phyloP scores from a whole-genome alignment of 1,139 yeast species.

The Eremothecium cymbalariae region DNA sequence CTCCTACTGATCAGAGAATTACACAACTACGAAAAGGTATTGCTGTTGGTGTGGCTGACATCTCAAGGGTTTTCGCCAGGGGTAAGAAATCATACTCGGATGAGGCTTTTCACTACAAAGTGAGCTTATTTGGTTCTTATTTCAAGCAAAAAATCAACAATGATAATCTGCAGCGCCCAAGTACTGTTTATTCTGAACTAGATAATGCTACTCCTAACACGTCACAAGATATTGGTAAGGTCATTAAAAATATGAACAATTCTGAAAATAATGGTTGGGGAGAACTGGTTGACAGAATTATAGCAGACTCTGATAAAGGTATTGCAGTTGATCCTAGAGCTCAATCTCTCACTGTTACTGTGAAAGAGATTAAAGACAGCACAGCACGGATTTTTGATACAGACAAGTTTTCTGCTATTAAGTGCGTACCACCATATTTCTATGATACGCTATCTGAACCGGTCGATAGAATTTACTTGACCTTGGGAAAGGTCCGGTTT shows the following conservation, averaged over 20 bases:
- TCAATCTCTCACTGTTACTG: constrained; percentile 58
- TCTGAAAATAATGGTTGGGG: constrained; percentile 78
- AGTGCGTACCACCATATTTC: constrained; percentile 51
- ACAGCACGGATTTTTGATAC: constrained; percentile 21
- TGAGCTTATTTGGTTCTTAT: constrained; percentile 67
- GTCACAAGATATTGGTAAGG: constrained; percentile 3
- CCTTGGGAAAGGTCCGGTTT: constrained; percentile 43
- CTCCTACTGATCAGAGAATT: constrained; percentile 23
- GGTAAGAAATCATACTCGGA: constrained; percentile 48
- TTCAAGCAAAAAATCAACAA: constrained; percentile 24
- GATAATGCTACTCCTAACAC: no score
- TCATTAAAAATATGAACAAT: constrained; percentile 9
- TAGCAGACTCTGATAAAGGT: constrained; percentile 68
- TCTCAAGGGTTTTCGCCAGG: constrained; percentile 67
- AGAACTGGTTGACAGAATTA: constrained; percentile 69
- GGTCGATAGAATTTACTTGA: constrained; percentile 53
- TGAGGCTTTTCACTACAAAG: constrained; percentile 63
- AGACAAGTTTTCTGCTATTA: constrained; percentile 32
- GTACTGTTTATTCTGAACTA: no score
- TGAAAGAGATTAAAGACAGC: constrained; percentile 58
- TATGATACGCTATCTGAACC: constrained; percentile 56
- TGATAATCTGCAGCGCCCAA: no score
- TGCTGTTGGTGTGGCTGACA: constrained; percentile 84
- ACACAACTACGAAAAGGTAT: constrained; percentile 62
- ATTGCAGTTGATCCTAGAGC: constrained; percentile 80